Percentiles rank a stretch among this genome's conserved stretches.
Conservation (phyloP, 23 red algal species). For the Gracilaria gracilis region DNA sequence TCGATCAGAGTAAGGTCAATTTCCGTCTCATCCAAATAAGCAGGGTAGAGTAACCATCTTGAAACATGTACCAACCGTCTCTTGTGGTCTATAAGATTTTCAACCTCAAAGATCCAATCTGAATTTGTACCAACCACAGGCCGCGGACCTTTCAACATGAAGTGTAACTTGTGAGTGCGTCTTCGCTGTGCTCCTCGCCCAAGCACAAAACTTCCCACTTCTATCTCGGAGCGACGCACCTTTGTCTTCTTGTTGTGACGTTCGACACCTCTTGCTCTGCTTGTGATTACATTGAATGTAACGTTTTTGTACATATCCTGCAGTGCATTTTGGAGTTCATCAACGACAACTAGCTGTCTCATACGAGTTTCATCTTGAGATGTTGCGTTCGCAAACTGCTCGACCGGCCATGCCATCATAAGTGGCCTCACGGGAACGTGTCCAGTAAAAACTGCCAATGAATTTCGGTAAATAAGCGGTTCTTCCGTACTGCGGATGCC, state of each 20-base stretch:
- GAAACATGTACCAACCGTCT: background rate
- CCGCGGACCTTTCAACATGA: background rate
- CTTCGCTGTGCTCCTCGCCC: background rate
- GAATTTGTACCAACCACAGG: background rate
- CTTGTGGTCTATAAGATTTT: conserved; percentile 16
- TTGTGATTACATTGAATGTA: background rate
- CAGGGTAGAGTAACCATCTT: background rate
- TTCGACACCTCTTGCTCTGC: background rate
- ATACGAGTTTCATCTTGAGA: background rate
- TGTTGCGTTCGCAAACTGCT: background rate
- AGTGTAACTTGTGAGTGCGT: background rate
- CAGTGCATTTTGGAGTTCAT: background rate
- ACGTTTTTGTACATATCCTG: conserved; percentile 26
- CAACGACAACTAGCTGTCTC: background rate
- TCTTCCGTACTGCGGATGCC: background rate
- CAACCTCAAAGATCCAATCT: conserved; percentile 3
- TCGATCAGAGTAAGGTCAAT: background rate
- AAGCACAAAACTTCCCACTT: conserved; percentile 5
- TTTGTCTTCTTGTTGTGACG: conserved; percentile 30
- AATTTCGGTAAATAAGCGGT: background rate
- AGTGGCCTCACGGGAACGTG: conserved; percentile 13
- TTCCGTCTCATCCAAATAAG: background rate
- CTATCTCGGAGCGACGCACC: background rate
- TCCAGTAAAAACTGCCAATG: conserved; percentile 2
- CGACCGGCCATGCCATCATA: background rate